A percentile compares a stretch with the other conserved stretches of the same genome.
phyloP scores from a whole-genome alignment of 768 basidiomycete species.

The Galerina sulciceps region DNA sequence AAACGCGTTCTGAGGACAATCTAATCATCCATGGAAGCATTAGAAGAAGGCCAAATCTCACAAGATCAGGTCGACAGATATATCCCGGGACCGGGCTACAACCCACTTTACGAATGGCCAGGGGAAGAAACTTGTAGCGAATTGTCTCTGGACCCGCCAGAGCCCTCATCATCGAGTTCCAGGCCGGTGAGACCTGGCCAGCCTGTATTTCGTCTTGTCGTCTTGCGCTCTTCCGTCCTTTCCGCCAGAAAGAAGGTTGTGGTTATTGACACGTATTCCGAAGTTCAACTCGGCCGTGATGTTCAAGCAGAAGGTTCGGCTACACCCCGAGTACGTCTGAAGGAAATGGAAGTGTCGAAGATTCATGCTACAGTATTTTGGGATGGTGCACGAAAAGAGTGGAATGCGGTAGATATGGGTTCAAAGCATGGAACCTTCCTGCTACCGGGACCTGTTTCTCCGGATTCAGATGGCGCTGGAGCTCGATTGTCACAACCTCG shows the following conservation, averaged over 20 bases:
- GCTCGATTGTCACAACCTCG: slow-evolving; percentile 66
- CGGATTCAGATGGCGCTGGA: slow-evolving; percentile 34
- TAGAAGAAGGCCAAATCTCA: slow-evolving; percentile 23
- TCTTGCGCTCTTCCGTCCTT: slow-evolving; percentile 60
- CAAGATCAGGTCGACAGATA: slow-evolving; percentile 3
- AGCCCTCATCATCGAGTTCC: slow-evolving; percentile 10
- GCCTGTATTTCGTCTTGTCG: slow-evolving; percentile 55
- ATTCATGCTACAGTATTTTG: slow-evolving; percentile 77
- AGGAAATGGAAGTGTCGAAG: slow-evolving; percentile 86
- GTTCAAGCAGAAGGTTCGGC: slow-evolving; percentile 49
- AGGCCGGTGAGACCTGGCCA: slow-evolving; percentile 20
- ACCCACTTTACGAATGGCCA: slow-evolving; percentile 66
- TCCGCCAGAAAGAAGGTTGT: slow-evolving; percentile 50
- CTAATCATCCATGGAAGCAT: slow-evolving; percentile 13
- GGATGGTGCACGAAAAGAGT: slow-evolving; percentile 60
- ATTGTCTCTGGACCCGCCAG: slow-evolving; percentile 1
- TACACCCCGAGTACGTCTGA: slow-evolving; percentile 71
- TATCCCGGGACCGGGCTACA: slow-evolving; percentile 37
- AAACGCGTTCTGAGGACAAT: neutral
- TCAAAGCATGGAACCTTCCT: slow-evolving; percentile 85
- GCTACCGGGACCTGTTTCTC: slow-evolving; percentile 30
- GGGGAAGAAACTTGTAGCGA: slow-evolving; percentile 33
- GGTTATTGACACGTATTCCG: slow-evolving; percentile 52
- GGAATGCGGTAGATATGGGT: slow-evolving; percentile 85
- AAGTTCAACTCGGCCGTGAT: slow-evolving; percentile 80